Conservation (phyloP, 2,329 filamentous ascomycete genomes). For the Cladosporium halotolerans region DNA sequence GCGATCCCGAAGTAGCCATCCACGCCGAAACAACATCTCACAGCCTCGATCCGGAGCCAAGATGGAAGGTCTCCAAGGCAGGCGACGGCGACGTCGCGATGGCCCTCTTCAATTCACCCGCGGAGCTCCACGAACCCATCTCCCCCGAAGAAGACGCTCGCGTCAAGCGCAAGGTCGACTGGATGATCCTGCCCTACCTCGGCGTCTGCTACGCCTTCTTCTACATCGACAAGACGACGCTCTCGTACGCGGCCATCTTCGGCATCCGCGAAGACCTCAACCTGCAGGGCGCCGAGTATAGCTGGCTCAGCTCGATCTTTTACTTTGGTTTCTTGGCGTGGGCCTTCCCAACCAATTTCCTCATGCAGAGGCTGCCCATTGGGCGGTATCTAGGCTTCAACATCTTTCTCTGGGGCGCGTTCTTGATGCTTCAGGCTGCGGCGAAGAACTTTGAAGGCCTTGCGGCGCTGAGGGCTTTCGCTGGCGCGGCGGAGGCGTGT, state of each 20-base stretch:
- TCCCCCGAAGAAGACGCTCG: constrained; percentile 43
- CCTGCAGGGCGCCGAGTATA: constrained; percentile 54
- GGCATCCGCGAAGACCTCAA: constrained; percentile 54
- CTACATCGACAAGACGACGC: constrained; percentile 45
- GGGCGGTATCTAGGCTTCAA: constrained; percentile 47
- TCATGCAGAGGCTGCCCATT: constrained; percentile 48
- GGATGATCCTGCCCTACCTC: constrained; percentile 51
- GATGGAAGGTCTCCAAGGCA: constrained; percentile 25
- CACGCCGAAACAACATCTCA: constrained; percentile 13
- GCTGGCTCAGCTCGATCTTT: constrained; percentile 50
- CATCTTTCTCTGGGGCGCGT: constrained; percentile 52
- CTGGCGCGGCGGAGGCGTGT: constrained; percentile 52
- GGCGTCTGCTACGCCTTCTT: constrained; percentile 33
- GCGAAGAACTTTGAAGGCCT: constrained; percentile 47
- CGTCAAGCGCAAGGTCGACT: constrained; percentile 51
- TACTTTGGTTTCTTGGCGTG: constrained; percentile 52
- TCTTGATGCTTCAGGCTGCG: constrained; percentile 31
- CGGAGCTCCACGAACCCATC: constrained; percentile 36
- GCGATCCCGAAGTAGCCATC: constrained; percentile 8
- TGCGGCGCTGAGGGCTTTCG: constrained; percentile 51
- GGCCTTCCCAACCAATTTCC: constrained; percentile 50
- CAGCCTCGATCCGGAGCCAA: constrained; percentile 2
- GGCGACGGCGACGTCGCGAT: constrained; percentile 43
- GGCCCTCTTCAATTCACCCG: constrained; percentile 42
- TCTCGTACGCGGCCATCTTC: constrained; percentile 60